Conservation (phyloP, 164 flowering plant species). For the Akebia trifoliata region DNA sequence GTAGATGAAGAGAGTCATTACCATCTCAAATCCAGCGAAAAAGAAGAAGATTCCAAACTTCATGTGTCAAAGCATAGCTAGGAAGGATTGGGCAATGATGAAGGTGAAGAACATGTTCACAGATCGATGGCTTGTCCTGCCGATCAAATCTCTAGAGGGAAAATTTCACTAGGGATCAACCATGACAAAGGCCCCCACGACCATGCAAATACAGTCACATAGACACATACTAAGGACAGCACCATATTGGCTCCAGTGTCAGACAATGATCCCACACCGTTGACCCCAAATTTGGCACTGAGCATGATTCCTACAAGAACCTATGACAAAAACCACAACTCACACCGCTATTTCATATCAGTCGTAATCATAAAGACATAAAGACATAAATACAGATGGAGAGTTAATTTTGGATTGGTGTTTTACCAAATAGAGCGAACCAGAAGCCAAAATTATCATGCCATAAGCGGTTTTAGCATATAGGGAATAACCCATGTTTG, state of each 20-base stretch:
- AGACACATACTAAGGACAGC: conserved; percentile 20
- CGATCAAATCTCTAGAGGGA: conserved; percentile 30
- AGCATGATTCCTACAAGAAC: conserved; percentile 15
- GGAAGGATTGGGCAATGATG: conserved; percentile 23
- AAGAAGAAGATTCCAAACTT: conserved; percentile 29
- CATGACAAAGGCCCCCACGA: conserved; percentile 34
- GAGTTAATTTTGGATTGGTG: too few species aligned
- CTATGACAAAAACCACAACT: conserved; percentile 12
- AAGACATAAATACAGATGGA: too few species aligned
- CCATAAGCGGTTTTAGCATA: too few species aligned
- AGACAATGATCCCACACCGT: conserved; percentile 17
- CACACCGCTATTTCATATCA: neutral
- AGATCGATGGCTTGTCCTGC: conserved; percentile 30
- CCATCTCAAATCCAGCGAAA: conserved; percentile 18
- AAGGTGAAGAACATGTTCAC: conserved; percentile 28
- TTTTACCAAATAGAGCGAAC: too few species aligned
- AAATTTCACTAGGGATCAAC: conserved; percentile 33
- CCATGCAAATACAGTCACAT: conserved; percentile 30
- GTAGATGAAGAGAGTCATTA: conserved; percentile 24
- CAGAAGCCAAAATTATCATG: too few species aligned
- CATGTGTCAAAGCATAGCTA: conserved; percentile 26
- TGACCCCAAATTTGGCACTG: conserved; percentile 19
- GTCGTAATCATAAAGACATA: too few species aligned
- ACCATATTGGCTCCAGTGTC: conserved; percentile 12
- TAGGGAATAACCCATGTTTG: too few species aligned